These are phyloP conservation scores for Eremothecium gossypii DNA, from an alignment of 1,139 yeast genomes.

Conservation along the genomic window DNA sequence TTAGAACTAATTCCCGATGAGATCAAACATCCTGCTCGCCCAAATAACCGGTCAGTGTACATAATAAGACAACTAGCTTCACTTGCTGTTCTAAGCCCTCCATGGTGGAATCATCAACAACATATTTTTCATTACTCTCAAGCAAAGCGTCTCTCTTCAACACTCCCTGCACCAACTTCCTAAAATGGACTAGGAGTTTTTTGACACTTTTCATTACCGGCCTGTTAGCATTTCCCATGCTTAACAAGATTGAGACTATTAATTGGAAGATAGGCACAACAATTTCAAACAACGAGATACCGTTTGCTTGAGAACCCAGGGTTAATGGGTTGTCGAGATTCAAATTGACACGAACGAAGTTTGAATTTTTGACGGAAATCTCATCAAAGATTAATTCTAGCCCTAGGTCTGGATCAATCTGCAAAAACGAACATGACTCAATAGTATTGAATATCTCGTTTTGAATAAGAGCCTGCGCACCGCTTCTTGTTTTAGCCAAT, in stretches of 20 bases:
- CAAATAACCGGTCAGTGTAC: slow-evolving; percentile 41
- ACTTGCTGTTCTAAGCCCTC: slow-evolving; percentile 43
- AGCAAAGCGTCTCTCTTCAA: slow-evolving; percentile 54
- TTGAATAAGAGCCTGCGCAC: slow-evolving; percentile 70
- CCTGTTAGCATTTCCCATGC: slow-evolving; percentile 73
- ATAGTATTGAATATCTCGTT: slow-evolving; percentile 61
- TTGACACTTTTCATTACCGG: slow-evolving; percentile 50
- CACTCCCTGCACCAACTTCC: slow-evolving; percentile 53
- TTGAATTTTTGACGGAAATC: slow-evolving; percentile 26
- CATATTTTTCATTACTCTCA: slow-evolving; percentile 22
- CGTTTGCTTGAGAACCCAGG: slow-evolving; percentile 25
- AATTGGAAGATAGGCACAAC: slow-evolving; percentile 74
- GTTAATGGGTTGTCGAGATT: slow-evolving; percentile 46
- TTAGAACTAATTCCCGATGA: too few relatives aligned
- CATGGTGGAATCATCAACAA: slow-evolving; percentile 17
- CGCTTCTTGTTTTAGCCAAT: slow-evolving; percentile 64
- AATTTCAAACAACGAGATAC: slow-evolving; percentile 55
- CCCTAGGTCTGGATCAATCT: slow-evolving; percentile 76
- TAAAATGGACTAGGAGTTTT: slow-evolving; percentile 44
- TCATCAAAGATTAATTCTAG: slow-evolving; percentile 38
- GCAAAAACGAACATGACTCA: slow-evolving; percentile 47
- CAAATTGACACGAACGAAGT: slow-evolving; percentile 35
- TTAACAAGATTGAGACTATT: slow-evolving; percentile 53
- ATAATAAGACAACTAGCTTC: slow-evolving; percentile 46
- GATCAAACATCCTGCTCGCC: slow-evolving; percentile 18